Evolutionary conservation across 208 protist genomes (phyloP).

Genomic region (Novymonas esmeraldas): DNA sequence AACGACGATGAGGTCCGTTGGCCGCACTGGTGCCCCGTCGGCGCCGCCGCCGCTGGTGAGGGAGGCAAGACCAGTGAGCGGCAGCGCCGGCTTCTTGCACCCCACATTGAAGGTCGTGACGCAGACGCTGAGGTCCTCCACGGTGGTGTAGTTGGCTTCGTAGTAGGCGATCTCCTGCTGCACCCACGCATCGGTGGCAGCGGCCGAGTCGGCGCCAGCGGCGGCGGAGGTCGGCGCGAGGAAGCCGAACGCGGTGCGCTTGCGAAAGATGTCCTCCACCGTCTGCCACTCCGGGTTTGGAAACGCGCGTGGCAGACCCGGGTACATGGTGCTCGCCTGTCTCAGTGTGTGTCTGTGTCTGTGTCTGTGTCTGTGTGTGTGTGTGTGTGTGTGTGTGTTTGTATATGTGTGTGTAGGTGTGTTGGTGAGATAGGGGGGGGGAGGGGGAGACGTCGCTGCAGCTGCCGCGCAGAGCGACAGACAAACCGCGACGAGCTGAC

Average conservation of each 20-base stretch:
- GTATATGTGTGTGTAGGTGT: too few species aligned
- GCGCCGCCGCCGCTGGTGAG: conserved; percentile 16
- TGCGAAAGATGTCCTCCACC: conserved; percentile 56
- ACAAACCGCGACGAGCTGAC: too few species aligned
- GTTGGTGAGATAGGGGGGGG: too few species aligned
- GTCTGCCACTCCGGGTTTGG: conserved; percentile 46
- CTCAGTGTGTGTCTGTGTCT: not conserved
- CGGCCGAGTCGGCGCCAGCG: conserved; percentile 4
- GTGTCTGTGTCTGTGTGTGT: not conserved
- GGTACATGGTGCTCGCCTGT: conserved; percentile 37
- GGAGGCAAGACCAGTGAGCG: conserved; percentile 35
- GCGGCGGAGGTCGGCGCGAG: conserved; percentile 1
- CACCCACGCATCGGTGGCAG: conserved; percentile 71
- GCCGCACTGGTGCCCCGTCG: conserved; percentile 15
- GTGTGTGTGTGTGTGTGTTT: not conserved
- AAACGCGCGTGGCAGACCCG: conserved; percentile 65
- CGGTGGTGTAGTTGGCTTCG: conserved; percentile 65
- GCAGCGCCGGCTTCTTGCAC: conserved; percentile 73
- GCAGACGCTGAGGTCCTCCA: conserved; percentile 65
- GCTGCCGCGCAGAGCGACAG: too few species aligned
- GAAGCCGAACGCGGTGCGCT: conserved; percentile 17
- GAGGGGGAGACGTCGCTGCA: too few species aligned
- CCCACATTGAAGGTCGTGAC: conserved; percentile 88
- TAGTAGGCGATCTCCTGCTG: conserved; percentile 81
- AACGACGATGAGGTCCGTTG: conserved; percentile 79